phyloP scores from a whole-genome alignment of 495 filamentous ascomycete species.

The Aspergillus diversus region DNA sequence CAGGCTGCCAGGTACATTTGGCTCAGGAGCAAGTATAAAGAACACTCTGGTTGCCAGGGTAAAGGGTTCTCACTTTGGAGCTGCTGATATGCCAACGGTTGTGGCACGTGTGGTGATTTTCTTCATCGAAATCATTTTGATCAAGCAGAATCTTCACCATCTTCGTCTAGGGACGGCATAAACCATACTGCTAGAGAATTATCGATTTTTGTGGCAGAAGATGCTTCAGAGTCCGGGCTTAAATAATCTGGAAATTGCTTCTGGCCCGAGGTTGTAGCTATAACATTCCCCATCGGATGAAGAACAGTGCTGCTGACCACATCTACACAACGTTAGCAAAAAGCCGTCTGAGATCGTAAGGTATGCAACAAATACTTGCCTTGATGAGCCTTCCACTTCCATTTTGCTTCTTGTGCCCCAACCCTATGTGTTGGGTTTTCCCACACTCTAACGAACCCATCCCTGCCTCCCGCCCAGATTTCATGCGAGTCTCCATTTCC shows the following conservation, averaged over 20 bases:
- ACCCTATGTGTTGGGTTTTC: conserved; percentile 59
- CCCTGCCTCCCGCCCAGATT: conserved; percentile 83
- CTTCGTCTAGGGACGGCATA: conserved; percentile 33
- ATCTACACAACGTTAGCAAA: conserved; percentile 39
- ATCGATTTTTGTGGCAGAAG: conserved; percentile 36
- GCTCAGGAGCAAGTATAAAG: no score
- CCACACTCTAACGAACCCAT: conserved; percentile 80
- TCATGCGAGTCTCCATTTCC: conserved; percentile 61
- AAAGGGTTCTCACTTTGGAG: no score
- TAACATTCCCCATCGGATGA: conserved; percentile 67
- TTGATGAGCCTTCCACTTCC: conserved; percentile 63
- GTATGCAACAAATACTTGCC: conserved; percentile 33
- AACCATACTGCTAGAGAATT: conserved; percentile 71
- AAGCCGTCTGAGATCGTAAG: background rate
- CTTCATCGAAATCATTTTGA: background rate
- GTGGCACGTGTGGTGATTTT: no score
- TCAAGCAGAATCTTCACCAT: background rate
- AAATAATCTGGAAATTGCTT: conserved; percentile 34
- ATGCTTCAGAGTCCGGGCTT: conserved; percentile 15
- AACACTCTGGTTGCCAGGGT: no score
- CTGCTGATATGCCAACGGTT: no score
- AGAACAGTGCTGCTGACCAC: conserved; percentile 65
- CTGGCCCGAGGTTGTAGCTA: conserved; percentile 77
- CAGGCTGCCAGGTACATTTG: no score
- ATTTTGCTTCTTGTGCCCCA: conserved; percentile 56